Percentiles rank a stretch among this genome's conserved stretches.
phyloP scores from a whole-genome alignment of 2,329 filamentous ascomycete species.

The Hymenoscyphus scutula region DNA sequence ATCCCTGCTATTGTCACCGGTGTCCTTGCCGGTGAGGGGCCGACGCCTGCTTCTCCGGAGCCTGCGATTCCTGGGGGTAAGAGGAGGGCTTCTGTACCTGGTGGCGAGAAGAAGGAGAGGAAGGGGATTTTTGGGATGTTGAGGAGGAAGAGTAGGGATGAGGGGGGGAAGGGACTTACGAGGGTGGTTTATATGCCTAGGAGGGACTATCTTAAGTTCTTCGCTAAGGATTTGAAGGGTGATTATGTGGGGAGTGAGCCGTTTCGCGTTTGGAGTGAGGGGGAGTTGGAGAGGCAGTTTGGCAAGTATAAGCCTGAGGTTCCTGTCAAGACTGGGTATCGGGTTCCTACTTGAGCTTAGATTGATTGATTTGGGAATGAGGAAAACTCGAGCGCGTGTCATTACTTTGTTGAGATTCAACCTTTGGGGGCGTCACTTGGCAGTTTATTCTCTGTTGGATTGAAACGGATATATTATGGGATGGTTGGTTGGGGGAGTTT shows the following conservation, averaged over 20 bases:
- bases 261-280: slow-evolving; percentile 32
- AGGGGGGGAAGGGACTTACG: slow-evolving; percentile 18
- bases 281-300: slow-evolving; percentile 32
- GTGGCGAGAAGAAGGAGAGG: not conserved
- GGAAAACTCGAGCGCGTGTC: too few species aligned
- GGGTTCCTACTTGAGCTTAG: not conserved
- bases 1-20: slow-evolving; percentile 33
- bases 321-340: slow-evolving; percentile 13
- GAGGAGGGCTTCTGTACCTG: not conserved
- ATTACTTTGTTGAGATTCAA: too few species aligned
- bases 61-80: not conserved
- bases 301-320: slow-evolving; percentile 26
- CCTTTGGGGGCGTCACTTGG: too few species aligned
- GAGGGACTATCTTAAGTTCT: slow-evolving; percentile 32
- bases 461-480: too few species aligned
- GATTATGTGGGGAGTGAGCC: slow-evolving; percentile 34
- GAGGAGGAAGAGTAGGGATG: slow-evolving; percentile 12
- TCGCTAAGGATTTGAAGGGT: slow-evolving; percentile 32
- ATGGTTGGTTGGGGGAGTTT: not conserved
- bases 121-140: slow-evolving; percentile 16
- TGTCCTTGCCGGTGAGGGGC: not conserved
- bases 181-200: slow-evolving; percentile 36
- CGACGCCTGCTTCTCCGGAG: too few species aligned
- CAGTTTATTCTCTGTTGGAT: too few species aligned
- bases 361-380: too few species aligned